Percentiles rank a stretch among this genome's conserved stretches.
phyloP scores from a whole-genome alignment of 257 asterid genomes.

The Petunia secreta region DNA sequence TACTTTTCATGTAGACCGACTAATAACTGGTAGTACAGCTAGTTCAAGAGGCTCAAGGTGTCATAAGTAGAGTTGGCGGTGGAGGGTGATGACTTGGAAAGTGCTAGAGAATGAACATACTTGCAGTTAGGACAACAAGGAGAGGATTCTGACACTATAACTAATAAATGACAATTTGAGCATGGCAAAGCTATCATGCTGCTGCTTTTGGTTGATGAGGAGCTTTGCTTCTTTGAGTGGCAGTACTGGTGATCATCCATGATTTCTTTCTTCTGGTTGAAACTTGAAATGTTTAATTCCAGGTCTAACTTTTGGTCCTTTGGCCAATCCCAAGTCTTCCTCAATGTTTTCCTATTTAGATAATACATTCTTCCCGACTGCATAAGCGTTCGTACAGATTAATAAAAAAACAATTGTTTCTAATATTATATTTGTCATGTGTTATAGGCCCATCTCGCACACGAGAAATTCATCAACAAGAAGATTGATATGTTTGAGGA shows the following conservation, averaged over 20 bases:
- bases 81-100: conserved; percentile 19
- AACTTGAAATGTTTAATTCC: conserved; percentile 51
- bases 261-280: conserved; percentile 17
- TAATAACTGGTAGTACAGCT: too few species aligned
- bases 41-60: conserved; percentile 19
- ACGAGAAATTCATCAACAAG: too few species aligned
- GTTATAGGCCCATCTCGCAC: too few species aligned
- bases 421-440: too few species aligned
- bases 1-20: too few species aligned
- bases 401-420: background rate
- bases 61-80: too few species aligned
- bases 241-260: background rate
- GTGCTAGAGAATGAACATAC: conserved; percentile 48
- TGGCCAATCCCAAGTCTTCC: conserved; percentile 56
- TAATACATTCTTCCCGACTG: conserved; percentile 66
- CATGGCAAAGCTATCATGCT: conserved; percentile 63
- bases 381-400: background rate
- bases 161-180: conserved; percentile 63
- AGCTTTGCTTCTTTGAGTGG: conserved; percentile 15
- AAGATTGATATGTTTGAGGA: too few species aligned
- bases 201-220: conserved; percentile 25
- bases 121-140: conserved; percentile 71
- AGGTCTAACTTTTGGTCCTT: conserved; percentile 51
- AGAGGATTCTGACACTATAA: conserved; percentile 51
- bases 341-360: conserved; percentile 48